Evolutionary conservation across 2,329 filamentous ascomycete species (phyloP).

Genomic region (Neophaeococcomyces mojaviensis): DNA sequence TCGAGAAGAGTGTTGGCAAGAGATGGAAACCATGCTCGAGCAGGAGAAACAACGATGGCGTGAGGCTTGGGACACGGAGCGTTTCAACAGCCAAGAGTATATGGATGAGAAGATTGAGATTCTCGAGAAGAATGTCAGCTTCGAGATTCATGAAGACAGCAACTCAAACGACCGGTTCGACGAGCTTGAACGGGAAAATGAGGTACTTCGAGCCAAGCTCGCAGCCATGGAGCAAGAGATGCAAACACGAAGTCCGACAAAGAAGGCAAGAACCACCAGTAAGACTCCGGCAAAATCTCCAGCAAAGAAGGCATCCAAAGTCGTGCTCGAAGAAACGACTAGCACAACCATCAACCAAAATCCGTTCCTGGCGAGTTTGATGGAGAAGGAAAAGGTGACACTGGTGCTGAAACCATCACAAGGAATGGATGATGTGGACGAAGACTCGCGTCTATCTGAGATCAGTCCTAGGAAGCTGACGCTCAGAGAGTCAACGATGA

Average conservation of each 20-base stretch:
- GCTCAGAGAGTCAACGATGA: constrained; percentile 17
- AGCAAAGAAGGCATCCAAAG: constrained; percentile 4
- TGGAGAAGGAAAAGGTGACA: constrained; percentile 12
- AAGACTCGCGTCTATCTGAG: constrained; percentile 10
- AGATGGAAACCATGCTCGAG: constrained; percentile 73
- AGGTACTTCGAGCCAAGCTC: constrained; percentile 59
- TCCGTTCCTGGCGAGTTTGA: constrained; percentile 18
- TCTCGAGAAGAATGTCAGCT: constrained; percentile 41
- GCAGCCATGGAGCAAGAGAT: constrained; percentile 60
- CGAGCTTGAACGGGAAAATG: constrained; percentile 64
- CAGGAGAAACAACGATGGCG: constrained; percentile 77
- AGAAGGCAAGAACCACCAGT: constrained; percentile 31
- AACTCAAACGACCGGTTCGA: constrained; percentile 50
- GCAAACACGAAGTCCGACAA: constrained; percentile 55
- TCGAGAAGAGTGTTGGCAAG: constrained; percentile 77
- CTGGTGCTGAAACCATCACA: constrained; percentile 14
- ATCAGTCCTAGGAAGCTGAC: constrained; percentile 21
- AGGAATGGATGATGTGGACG: constrained; percentile 10
- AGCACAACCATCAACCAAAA: constrained; percentile 19
- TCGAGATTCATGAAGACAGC: constrained; percentile 40
- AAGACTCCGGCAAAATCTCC: constrained; percentile 16
- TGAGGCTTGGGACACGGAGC: constrained; percentile 66
- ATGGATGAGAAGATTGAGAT: constrained; percentile 82
- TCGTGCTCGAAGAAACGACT: constrained; percentile 16
- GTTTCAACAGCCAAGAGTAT: constrained; percentile 60